phyloP scores from a whole-genome alignment of 768 basidiomycete genomes.

The Mycena kentingensis region DNA sequence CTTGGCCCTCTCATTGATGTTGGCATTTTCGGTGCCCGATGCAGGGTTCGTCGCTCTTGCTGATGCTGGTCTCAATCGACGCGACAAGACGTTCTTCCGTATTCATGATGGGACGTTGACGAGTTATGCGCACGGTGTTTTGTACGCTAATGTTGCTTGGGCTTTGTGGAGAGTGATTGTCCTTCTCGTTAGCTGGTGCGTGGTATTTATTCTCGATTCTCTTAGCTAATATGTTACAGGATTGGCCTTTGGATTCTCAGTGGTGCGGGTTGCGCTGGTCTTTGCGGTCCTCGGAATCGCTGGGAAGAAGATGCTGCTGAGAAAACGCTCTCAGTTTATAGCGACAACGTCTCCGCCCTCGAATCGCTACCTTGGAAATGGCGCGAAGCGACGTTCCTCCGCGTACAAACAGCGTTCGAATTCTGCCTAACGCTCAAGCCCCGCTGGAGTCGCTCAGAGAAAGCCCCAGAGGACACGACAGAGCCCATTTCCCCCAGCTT shows the following conservation, averaged over 20 bases:
- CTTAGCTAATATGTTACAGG: conserved; percentile 39
- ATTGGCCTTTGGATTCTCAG: conserved; percentile 79
- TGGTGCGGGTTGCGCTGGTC: conserved; percentile 72
- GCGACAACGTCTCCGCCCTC: conserved; percentile 47
- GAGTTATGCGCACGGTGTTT: conserved; percentile 73
- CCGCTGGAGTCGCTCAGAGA: conserved; percentile 33
- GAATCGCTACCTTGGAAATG: conserved; percentile 77
- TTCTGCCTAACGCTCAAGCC: conserved; percentile 59
- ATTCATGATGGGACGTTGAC: conserved; percentile 65
- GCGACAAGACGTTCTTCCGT: conserved; percentile 79
- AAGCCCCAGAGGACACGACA: conserved; percentile 37
- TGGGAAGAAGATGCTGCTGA: conserved; percentile 83
- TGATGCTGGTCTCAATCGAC: conserved; percentile 47
- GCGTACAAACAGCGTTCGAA: conserved; percentile 80
- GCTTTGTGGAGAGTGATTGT: conserved; percentile 74
- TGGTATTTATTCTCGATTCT: conserved; percentile 4
- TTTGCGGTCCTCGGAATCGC: conserved; percentile 79
- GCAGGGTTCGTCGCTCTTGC: conserved; percentile 48
- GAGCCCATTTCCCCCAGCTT: conserved; percentile 44
- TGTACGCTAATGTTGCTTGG: conserved; percentile 82
- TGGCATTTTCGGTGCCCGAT: conserved; percentile 58
- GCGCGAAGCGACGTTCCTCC: conserved; percentile 67
- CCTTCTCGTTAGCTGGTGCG: conserved; percentile 71
- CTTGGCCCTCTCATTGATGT: conserved; percentile 68
- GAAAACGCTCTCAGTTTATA: conserved; percentile 55